Conservation (phyloP, 805 yeast genomes). For the Pichia paraexigua region DNA sequence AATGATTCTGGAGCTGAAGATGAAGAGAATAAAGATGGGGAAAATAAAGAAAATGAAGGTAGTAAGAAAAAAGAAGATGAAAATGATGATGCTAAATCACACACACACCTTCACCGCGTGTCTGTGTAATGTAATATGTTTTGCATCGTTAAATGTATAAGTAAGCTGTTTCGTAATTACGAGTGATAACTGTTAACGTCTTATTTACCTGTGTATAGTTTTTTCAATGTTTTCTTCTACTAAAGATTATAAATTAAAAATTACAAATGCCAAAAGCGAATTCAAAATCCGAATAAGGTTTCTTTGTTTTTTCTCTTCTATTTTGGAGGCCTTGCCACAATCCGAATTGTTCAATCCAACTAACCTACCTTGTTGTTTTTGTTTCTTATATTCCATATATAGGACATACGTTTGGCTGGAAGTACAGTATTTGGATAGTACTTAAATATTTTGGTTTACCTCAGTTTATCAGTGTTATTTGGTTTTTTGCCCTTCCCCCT, state of each 20-base stretch:
- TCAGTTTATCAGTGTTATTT: background rate
- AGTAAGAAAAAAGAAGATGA: background rate
- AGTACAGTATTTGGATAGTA: background rate
- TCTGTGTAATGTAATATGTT: background rate
- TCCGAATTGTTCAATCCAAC: background rate
- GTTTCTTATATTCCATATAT: background rate
- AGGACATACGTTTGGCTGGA: background rate
- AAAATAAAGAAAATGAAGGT: background rate
- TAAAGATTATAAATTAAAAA: too few relatives aligned
- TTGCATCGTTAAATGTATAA: too few relatives aligned
- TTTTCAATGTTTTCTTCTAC: background rate
- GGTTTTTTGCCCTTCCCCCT: background rate
- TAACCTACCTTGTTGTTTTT: background rate
- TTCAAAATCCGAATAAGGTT: too few relatives aligned
- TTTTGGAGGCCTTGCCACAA: background rate
- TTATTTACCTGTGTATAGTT: background rate
- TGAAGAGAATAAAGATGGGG: conserved; percentile 1
- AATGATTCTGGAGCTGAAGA: background rate
- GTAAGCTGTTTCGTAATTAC: too few relatives aligned
- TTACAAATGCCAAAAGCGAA: background rate
- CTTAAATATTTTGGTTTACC: background rate
- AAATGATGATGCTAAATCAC: background rate
- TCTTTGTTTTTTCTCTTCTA: background rate
- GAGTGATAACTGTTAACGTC: background rate
- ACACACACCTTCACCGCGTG: background rate